These are phyloP conservation scores for Candida tibetensis DNA, from an alignment of 805 yeast species.

Conservation along the genomic window DNA sequence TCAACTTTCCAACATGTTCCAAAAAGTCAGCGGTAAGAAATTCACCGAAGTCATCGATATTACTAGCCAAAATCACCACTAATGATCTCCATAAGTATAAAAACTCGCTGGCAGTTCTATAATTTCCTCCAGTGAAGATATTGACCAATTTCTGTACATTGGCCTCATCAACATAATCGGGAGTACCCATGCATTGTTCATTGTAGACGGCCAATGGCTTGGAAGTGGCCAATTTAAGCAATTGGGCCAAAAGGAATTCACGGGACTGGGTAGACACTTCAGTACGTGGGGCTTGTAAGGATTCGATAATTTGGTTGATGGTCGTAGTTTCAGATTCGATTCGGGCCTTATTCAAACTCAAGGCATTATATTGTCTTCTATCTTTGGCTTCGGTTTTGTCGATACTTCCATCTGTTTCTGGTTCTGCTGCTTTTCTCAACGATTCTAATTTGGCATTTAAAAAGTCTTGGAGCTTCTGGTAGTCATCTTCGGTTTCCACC, in stretches of 20 bases:
- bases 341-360: slow-evolving; percentile 30
- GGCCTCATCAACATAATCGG: slow-evolving; percentile 35
- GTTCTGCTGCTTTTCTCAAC: slow-evolving; percentile 9
- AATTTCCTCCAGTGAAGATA: slow-evolving; percentile 30
- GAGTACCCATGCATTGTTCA: slow-evolving; percentile 37
- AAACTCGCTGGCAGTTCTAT: slow-evolving; percentile 40
- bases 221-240: slow-evolving; percentile 45
- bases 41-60: slow-evolving; percentile 49
- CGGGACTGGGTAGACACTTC: slow-evolving; percentile 47
- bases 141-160: slow-evolving; percentile 33
- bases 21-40: slow-evolving; percentile 33
- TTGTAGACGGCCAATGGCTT: slow-evolving; percentile 37
- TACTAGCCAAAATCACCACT: slow-evolving; percentile 44
- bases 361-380: slow-evolving; percentile 26
- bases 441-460: slow-evolving; percentile 11
- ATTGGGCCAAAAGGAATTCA: slow-evolving; percentile 49
- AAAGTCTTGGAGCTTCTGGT: slow-evolving; percentile 12
- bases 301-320: slow-evolving; percentile 44
- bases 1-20: slow-evolving; percentile 21
- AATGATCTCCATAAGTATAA: slow-evolving; percentile 39
- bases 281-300: slow-evolving; percentile 40
- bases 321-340: slow-evolving; percentile 37
- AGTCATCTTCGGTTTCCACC: slow-evolving; percentile 15
- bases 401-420: slow-evolving; percentile 1
- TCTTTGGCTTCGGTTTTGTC: slow-evolving; percentile 12